Percentiles rank a stretch among this genome's conserved stretches.
These are phyloP conservation scores for Przewalskia tangutica DNA, from an alignment of 257 asterid species.

Conservation along the genomic window DNA sequence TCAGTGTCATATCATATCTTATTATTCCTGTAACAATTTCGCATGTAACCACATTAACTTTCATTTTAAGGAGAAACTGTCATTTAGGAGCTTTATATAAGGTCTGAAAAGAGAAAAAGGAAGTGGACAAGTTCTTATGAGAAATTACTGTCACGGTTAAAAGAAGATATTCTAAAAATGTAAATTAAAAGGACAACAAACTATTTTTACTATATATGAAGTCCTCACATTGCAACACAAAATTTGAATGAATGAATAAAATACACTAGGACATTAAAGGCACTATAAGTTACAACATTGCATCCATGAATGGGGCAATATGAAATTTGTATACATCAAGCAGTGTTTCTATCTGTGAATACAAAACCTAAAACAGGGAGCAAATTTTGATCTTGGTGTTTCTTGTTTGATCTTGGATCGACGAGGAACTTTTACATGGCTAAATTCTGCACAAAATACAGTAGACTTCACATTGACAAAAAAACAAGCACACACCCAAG, in stretches of 20 bases:
- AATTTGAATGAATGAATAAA: slow-evolving; percentile 1
- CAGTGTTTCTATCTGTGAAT: background rate
- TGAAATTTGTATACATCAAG: background rate
- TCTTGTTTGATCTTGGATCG: background rate
- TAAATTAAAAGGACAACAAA: background rate
- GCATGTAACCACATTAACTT: too few relatives aligned
- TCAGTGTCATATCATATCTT: too few relatives aligned
- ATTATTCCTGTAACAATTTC: too few relatives aligned
- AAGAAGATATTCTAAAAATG: background rate
- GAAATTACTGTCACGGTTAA: background rate
- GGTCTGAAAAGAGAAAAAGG: too few relatives aligned
- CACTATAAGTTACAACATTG: background rate
- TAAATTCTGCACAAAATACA: slow-evolving; percentile 2
- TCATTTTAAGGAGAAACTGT: too few relatives aligned
- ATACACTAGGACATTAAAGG: background rate
- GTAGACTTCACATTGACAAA: background rate
- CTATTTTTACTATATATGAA: background rate
- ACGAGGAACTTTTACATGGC: background rate
- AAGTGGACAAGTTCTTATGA: background rate
- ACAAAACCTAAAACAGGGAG: background rate
- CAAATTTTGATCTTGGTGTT: background rate
- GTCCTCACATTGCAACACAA: background rate
- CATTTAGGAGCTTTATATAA: too few relatives aligned
- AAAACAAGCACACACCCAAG: background rate
- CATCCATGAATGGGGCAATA: background rate